phyloP scores from a whole-genome alignment of 2,329 filamentous ascomycete genomes.

The Colletotrichum karsti region DNA sequence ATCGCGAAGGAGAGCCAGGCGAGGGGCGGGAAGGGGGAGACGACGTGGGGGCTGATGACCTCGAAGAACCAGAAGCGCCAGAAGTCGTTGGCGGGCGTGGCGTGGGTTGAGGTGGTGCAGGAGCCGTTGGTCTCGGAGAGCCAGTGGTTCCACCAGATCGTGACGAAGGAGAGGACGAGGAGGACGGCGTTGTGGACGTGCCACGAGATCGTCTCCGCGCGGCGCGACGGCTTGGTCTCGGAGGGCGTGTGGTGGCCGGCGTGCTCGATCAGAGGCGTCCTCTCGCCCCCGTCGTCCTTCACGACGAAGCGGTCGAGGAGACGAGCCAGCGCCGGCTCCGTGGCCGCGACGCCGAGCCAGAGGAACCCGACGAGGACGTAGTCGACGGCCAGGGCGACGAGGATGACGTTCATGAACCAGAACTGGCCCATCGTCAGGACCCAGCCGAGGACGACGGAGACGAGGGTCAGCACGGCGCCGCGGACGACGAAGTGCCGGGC shows the following conservation, averaged over 20 bases:
- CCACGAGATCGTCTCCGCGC: slow-evolving; percentile 43
- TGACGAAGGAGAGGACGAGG: slow-evolving; percentile 40
- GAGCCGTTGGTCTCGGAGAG: slow-evolving; percentile 48
- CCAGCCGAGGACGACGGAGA: slow-evolving; percentile 43
- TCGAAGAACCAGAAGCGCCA: slow-evolving; percentile 51
- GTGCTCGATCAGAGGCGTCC: slow-evolving; percentile 40
- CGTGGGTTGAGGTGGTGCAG: slow-evolving; percentile 34
- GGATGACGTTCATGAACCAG: slow-evolving; percentile 52
- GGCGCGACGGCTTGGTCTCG: background rate
- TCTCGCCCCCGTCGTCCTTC: slow-evolving; percentile 29
- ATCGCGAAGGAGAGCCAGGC: slow-evolving; percentile 57
- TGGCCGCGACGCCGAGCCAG: slow-evolving; percentile 46
- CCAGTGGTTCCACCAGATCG: slow-evolving; percentile 58
- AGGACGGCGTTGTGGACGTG: slow-evolving; percentile 49
- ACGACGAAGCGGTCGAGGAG: slow-evolving; percentile 32
- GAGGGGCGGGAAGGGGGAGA: slow-evolving; percentile 53
- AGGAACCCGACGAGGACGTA: slow-evolving; percentile 53
- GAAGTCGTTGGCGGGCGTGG: slow-evolving; percentile 34
- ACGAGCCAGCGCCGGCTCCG: slow-evolving; percentile 42
- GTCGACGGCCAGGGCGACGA: slow-evolving; percentile 54
- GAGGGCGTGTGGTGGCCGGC: background rate
- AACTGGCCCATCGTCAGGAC: slow-evolving; percentile 40
- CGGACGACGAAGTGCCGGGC: slow-evolving; percentile 48
- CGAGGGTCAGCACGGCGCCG: slow-evolving; percentile 43
- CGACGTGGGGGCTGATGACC: slow-evolving; percentile 36